Evolutionary conservation across 257 asterid genomes (phyloP).

Genomic region (Nyctanthes arbortristis): DNA sequence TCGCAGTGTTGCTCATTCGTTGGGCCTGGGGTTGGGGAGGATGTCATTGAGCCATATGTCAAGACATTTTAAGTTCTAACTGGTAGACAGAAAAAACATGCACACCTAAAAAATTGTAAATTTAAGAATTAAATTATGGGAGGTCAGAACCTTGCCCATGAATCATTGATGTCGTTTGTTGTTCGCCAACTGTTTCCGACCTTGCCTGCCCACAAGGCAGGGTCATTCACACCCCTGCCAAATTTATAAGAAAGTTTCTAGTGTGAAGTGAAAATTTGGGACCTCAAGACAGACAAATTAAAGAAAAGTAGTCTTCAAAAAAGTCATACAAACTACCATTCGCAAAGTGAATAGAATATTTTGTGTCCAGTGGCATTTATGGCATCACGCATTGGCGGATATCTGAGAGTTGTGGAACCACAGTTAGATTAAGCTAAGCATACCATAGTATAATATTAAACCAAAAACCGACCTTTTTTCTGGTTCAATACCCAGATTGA

Average conservation of each 20-base stretch:
- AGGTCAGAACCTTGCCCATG: slow-evolving; percentile 87
- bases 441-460: not conserved
- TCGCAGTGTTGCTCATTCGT: not conserved
- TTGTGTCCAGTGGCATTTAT: slow-evolving; percentile 79
- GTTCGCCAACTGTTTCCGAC: slow-evolving; percentile 99
- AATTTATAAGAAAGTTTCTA: slow-evolving; percentile 15
- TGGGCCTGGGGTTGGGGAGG: not conserved
- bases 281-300: not conserved
- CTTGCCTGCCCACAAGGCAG: slow-evolving; percentile 87
- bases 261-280: not conserved
- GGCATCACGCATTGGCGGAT: slow-evolving; percentile 98
- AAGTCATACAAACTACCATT: slow-evolving; percentile 56
- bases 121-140: slow-evolving; percentile 11
- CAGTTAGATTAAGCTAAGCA: slow-evolving; percentile 22
- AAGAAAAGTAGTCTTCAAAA: not conserved
- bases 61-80: not conserved
- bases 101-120: not conserved
- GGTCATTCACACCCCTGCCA: slow-evolving; percentile 86
- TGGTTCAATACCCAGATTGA: slow-evolving; percentile 83
- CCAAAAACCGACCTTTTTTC: slow-evolving; percentile 58
- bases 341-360: slow-evolving; percentile 91
- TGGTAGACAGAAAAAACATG: not conserved
- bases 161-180: slow-evolving; percentile 84
- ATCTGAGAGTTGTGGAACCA: slow-evolving; percentile 43
- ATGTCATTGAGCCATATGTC: too few relatives aligned